Evolutionary conservation across 2,329 filamentous ascomycete genomes (phyloP).

Genomic region (Fusarium hainanense): DNA sequence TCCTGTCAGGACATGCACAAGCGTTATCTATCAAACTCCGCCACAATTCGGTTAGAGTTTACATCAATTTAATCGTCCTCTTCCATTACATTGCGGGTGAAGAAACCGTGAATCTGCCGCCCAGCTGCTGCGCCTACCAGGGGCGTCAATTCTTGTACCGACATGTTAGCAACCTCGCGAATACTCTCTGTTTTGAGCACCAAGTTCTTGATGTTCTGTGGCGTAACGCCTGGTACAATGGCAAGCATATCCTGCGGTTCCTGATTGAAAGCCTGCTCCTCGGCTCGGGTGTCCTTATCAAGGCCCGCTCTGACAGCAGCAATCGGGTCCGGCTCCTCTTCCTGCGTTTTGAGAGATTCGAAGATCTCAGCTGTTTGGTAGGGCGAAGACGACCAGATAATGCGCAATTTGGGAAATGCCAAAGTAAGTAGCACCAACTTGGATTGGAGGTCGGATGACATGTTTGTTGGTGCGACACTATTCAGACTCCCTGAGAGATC

Average conservation of each 20-base stretch:
- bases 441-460: constrained; percentile 81
- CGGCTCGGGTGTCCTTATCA: constrained; percentile 63
- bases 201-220: constrained; percentile 79
- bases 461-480: constrained; percentile 69
- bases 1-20: neutral
- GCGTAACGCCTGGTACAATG: constrained; percentile 84
- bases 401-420: constrained; percentile 87
- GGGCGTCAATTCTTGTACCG: constrained; percentile 75
- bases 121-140: constrained; percentile 83
- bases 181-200: constrained; percentile 80
- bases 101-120: constrained; percentile 82
- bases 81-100: constrained; percentile 72
- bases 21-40: neutral
- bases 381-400: constrained; percentile 93
- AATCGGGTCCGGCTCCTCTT: constrained; percentile 90
- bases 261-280: constrained; percentile 80
- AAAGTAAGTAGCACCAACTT: constrained; percentile 93
- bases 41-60: neutral
- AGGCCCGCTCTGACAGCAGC: constrained; percentile 86
- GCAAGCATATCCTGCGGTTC: constrained; percentile 92
- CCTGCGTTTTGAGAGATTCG: constrained; percentile 88
- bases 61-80: constrained; percentile 52
- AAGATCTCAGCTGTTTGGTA: constrained; percentile 99
- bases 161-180: constrained; percentile 86
- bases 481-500: constrained; percentile 71